phyloP scores from a whole-genome alignment of 1,284 basidiomycete species.

The Cryptococcus sp. region DNA sequence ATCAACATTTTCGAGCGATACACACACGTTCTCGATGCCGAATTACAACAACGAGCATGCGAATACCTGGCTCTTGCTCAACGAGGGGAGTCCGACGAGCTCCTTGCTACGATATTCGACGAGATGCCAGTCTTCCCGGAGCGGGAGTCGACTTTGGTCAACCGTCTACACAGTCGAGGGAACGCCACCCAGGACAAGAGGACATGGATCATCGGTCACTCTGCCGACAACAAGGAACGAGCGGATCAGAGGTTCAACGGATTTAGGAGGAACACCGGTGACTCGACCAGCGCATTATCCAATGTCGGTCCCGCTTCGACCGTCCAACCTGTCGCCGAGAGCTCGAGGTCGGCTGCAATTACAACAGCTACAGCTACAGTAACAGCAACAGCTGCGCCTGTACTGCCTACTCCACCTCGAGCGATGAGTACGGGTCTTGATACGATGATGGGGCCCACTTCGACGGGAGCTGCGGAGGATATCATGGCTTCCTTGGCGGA shows the following conservation, averaged over 20 bases:
- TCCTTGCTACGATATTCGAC: slow-evolving; percentile 90
- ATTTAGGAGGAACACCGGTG: slow-evolving; percentile 44
- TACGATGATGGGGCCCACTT: slow-evolving; percentile 41
- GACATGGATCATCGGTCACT: slow-evolving; percentile 92
- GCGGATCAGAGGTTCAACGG: slow-evolving; percentile 55
- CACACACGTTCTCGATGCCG: slow-evolving; percentile 93
- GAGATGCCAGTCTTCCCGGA: slow-evolving; percentile 99
- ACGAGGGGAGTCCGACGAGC: slow-evolving; percentile 78
- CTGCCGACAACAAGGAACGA: slow-evolving; percentile 77
- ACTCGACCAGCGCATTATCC: slow-evolving; percentile 9
- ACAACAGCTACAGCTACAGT: slow-evolving; percentile 1
- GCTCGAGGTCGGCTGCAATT: slow-evolving; percentile 3
- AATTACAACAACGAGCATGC: slow-evolving; percentile 96
- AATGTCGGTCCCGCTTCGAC: slow-evolving; percentile 32
- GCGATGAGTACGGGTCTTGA: slow-evolving; percentile 15
- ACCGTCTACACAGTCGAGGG: slow-evolving; percentile 78
- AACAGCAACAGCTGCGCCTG: slow-evolving; percentile 3
- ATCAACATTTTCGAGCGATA: slow-evolving; percentile 96
- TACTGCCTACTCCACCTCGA: slow-evolving; percentile 1
- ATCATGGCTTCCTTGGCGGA: slow-evolving; percentile 74
- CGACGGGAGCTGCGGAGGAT: slow-evolving; percentile 49
- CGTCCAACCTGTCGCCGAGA: slow-evolving; percentile 10
- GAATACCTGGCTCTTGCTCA: slow-evolving; percentile 84
- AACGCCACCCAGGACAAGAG: slow-evolving; percentile 87
- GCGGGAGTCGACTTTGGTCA: slow-evolving; percentile 81